Evolutionary conservation across 495 filamentous ascomycete genomes (phyloP).

Genomic region (Podospora appendiculata): DNA sequence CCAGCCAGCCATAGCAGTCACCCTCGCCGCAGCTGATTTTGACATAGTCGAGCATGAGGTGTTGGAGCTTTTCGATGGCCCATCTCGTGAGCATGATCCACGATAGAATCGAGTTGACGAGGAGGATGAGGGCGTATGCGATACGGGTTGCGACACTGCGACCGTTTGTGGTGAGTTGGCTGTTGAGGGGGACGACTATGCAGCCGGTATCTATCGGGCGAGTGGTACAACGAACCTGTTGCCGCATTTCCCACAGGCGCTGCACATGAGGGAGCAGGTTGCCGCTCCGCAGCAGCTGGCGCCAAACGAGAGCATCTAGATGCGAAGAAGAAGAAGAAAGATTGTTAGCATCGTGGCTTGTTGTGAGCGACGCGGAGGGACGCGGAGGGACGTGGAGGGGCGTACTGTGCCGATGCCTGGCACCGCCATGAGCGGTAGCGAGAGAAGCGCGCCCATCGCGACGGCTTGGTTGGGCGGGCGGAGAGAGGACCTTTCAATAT

Average conservation of each 20-base stretch:
- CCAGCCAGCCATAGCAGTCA: slow-evolving; percentile 89
- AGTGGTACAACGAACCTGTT: slow-evolving; percentile 57
- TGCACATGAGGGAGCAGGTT: slow-evolving; percentile 89
- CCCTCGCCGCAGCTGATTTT: slow-evolving; percentile 85
- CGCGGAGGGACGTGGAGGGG: slow-evolving; percentile 9
- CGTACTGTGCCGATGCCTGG: slow-evolving; percentile 81
- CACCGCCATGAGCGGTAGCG: slow-evolving; percentile 78
- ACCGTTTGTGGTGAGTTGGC: background rate
- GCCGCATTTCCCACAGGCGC: slow-evolving; percentile 89
- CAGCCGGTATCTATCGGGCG: slow-evolving; percentile 1
- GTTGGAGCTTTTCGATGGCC: slow-evolving; percentile 91
- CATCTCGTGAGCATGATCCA: slow-evolving; percentile 99
- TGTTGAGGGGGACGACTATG: background rate
- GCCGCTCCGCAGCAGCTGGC: slow-evolving; percentile 92
- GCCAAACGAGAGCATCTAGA: slow-evolving; percentile 64
- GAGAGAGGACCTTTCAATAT: background rate
- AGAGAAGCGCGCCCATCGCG: slow-evolving; percentile 85
- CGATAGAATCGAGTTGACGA: slow-evolving; percentile 91
- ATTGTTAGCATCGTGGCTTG: slow-evolving; percentile 2
- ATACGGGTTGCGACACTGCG: slow-evolving; percentile 89
- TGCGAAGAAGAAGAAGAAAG: background rate
- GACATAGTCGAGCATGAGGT: slow-evolving; percentile 89
- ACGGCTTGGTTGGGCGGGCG: background rate
- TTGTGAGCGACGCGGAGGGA: background rate
- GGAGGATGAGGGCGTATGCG: slow-evolving; percentile 90